A percentile compares a stretch with the other conserved stretches of the same genome.
These are phyloP conservation scores for Geotrichum macrosporum DNA, from an alignment of 1,139 yeast genomes.

Conservation along the genomic window DNA sequence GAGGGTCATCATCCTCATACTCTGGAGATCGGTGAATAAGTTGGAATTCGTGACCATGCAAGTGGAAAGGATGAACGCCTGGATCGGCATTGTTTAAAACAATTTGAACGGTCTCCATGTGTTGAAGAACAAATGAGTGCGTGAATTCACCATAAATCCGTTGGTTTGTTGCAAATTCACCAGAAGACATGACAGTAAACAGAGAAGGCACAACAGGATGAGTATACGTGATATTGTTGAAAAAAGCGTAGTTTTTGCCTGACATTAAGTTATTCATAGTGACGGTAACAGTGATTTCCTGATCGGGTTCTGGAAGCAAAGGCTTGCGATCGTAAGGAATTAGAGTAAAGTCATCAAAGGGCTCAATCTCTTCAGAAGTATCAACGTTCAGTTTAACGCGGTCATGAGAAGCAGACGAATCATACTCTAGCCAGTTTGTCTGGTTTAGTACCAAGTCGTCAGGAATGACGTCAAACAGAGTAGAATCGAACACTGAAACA, in stretches of 20 bases:
- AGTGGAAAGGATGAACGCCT: slow-evolving; percentile 82
- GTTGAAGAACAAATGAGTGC: slow-evolving; percentile 62
- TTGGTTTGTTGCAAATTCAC: slow-evolving; percentile 47
- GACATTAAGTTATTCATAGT: slow-evolving; percentile 72
- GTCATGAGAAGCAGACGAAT: slow-evolving; percentile 46
- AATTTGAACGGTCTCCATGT: slow-evolving; percentile 60
- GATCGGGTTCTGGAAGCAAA: slow-evolving; percentile 61
- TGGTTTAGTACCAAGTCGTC: slow-evolving; percentile 57
- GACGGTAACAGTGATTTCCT: slow-evolving; percentile 60
- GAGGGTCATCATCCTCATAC: slow-evolving; percentile 48
- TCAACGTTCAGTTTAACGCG: slow-evolving; percentile 39
- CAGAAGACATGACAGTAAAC: slow-evolving; percentile 64
- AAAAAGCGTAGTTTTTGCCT: slow-evolving; percentile 87
- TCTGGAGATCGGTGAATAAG: slow-evolving; percentile 53
- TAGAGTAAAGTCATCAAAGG: slow-evolving; percentile 56
- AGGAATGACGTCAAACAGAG: slow-evolving; percentile 74
- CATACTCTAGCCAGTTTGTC: slow-evolving; percentile 68
- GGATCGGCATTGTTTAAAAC: slow-evolving; percentile 67
- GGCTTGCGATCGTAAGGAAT: slow-evolving; percentile 52
- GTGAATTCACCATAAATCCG: slow-evolving; percentile 76
- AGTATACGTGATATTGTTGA: slow-evolving; percentile 73
- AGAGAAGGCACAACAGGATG: slow-evolving; percentile 83
- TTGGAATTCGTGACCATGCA: slow-evolving; percentile 79
- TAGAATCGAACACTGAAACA: slow-evolving; percentile 69
- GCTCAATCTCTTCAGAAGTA: slow-evolving; percentile 36